These are phyloP conservation scores for Populus euphratica DNA, from an alignment of 345 rosid species.

Conservation along the genomic window DNA sequence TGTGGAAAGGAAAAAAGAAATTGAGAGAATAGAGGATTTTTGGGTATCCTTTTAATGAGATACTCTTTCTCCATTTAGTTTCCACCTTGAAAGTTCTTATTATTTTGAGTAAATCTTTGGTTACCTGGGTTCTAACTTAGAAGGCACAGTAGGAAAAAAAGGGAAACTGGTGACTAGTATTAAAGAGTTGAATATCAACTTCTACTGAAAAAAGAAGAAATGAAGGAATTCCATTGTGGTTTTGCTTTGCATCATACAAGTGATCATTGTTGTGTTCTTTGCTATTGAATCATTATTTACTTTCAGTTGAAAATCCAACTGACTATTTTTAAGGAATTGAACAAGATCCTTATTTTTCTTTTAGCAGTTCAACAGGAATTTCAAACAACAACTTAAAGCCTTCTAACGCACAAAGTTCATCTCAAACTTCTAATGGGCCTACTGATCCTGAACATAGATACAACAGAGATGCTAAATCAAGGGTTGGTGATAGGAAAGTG, in stretches of 20 bases:
- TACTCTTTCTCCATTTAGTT: neutral
- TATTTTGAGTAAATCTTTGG: neutral
- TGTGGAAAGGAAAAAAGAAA: neutral
- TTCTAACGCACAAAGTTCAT: slow-evolving; percentile 25
- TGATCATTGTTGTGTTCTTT: neutral
- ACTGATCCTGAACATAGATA: slow-evolving; percentile 33
- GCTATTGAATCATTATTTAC: neutral
- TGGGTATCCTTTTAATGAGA: neutral
- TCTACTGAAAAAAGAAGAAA: neutral
- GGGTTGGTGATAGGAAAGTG: slow-evolving; percentile 31
- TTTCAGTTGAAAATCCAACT: neutral
- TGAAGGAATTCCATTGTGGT: neutral
- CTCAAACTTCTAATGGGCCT: slow-evolving; percentile 36
- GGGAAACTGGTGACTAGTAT: neutral
- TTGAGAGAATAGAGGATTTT: neutral
- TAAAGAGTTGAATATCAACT: neutral
- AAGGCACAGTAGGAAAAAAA: neutral
- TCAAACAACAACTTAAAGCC: slow-evolving; percentile 37
- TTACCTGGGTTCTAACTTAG: neutral
- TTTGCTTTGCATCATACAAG: neutral
- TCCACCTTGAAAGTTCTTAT: neutral
- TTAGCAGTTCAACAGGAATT: slow-evolving; percentile 39
- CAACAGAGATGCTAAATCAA: slow-evolving; percentile 25
- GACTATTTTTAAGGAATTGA: neutral
- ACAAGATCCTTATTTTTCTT: slow-evolving; percentile 6